Conservation (phyloP, 768 basidiomycete genomes). For the Pisolithus microcarpus region DNA sequence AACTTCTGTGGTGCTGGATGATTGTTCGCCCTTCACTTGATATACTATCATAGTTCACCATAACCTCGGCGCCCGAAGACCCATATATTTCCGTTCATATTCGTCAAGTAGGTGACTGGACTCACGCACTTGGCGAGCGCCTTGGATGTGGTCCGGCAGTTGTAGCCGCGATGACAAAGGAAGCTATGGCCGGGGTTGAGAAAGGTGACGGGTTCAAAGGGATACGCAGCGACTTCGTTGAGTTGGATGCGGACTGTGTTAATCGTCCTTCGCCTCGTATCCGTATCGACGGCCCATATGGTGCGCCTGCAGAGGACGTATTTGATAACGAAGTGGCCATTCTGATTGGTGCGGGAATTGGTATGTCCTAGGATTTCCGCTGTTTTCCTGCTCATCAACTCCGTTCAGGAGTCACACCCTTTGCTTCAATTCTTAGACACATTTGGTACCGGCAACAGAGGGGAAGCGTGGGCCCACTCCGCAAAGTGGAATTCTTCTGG, state of each 20-base stretch:
- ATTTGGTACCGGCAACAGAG: conserved; percentile 90
- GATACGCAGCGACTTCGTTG: conserved; percentile 73
- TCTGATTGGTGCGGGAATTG: conserved; percentile 92
- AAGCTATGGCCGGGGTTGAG: conserved; percentile 70
- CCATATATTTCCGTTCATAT: conserved; percentile 89
- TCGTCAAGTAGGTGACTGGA: conserved; percentile 90
- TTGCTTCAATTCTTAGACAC: conserved; percentile 90
- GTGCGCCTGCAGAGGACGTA: conserved; percentile 89
- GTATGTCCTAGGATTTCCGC: conserved; percentile 35
- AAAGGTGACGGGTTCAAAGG: conserved; percentile 41
- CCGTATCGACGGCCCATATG: conserved; percentile 86
- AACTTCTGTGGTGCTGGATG: not conserved
- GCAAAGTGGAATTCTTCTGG: conserved; percentile 94
- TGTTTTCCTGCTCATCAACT: not conserved
- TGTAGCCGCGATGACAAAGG: conserved; percentile 70
- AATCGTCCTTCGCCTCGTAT: conserved; percentile 56
- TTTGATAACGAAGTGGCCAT: conserved; percentile 82
- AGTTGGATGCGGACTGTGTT: conserved; percentile 51
- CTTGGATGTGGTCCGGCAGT: conserved; percentile 75
- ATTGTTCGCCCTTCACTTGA: not conserved
- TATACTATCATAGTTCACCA: conserved; percentile 63
- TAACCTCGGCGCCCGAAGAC: conserved; percentile 92
- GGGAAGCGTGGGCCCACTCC: conserved; percentile 69
- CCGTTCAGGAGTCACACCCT: conserved; percentile 75
- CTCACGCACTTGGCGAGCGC: conserved; percentile 74